These are phyloP conservation scores for Quercus tomentella DNA, from an alignment of 331 rosid species.

Conservation along the genomic window DNA sequence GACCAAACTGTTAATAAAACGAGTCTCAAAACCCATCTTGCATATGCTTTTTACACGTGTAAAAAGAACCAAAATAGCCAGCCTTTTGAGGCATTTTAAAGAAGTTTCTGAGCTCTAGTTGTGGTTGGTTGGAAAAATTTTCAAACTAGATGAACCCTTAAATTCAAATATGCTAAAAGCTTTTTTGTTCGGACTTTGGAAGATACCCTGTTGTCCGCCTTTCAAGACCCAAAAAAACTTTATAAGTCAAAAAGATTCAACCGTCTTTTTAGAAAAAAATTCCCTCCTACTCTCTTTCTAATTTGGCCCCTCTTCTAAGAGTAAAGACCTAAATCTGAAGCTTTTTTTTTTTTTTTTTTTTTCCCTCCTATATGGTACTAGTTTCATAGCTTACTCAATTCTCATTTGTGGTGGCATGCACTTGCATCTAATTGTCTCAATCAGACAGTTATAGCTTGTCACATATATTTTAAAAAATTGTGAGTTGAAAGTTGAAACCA, in stretches of 20 bases:
- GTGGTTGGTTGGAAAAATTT: neutral
- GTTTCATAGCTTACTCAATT: neutral
- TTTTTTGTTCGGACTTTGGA: conserved; percentile 10
- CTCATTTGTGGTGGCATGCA: no score
- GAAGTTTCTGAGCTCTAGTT: neutral
- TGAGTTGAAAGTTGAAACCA: no score
- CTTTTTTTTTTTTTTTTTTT: neutral
- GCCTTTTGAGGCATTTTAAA: neutral
- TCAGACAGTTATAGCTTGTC: no score
- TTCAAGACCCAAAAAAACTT: neutral
- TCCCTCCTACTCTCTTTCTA: neutral
- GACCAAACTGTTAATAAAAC: neutral
- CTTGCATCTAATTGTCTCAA: no score
- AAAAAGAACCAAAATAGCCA: neutral
- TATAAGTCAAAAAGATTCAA: conserved; percentile 30
- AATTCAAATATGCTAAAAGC: conserved; percentile 11
- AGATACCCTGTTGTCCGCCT: conserved; percentile 5
- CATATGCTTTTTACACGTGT: neutral
- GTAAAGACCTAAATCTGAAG: neutral
- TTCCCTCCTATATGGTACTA: neutral
- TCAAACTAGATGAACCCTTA: neutral
- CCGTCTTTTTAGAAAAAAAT: conserved; percentile 16
- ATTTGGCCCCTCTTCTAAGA: neutral
- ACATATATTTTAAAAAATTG: no score
- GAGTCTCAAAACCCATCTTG: neutral